Evolutionary conservation across 2,329 filamentous ascomycete genomes (phyloP).

Genomic region (Colletotrichum sp.): DNA sequence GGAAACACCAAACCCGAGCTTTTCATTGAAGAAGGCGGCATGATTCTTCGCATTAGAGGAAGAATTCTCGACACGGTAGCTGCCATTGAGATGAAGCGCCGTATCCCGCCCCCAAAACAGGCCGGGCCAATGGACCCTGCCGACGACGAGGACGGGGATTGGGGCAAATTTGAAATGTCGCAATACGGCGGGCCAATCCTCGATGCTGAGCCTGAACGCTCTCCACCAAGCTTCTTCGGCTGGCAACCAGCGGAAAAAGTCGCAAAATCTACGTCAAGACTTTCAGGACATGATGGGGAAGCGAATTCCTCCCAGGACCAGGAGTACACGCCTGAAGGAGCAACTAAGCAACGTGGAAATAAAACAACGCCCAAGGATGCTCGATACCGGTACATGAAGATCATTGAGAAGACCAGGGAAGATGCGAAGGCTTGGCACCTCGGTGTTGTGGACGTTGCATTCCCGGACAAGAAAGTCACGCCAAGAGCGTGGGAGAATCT

Average conservation of each 20-base stretch:
- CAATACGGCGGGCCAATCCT: neutral
- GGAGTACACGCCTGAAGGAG: accelerated
- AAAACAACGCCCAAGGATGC: neutral
- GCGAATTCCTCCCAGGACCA: accelerated
- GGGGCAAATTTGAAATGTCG: neutral
- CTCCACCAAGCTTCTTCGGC: neutral
- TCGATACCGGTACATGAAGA: neutral
- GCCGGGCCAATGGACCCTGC: neutral
- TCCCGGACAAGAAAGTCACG: neutral
- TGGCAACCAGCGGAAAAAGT: neutral
- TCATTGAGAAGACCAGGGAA: neutral
- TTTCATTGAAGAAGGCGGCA: neutral
- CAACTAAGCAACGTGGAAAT: accelerated
- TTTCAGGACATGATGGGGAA: neutral
- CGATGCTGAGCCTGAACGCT: neutral
- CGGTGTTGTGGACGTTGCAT: neutral
- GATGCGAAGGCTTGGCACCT: neutral
- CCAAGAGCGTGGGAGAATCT: neutral
- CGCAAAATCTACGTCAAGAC: accelerated
- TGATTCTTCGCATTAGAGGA: neutral
- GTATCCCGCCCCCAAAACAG: neutral
- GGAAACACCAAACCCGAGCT: neutral
- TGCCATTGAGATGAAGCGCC: neutral
- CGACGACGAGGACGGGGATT: neutral
- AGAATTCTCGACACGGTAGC: neutral